Evolutionary conservation across 257 asterid species (phyloP).

Genomic region (Capsicum baccatum): DNA sequence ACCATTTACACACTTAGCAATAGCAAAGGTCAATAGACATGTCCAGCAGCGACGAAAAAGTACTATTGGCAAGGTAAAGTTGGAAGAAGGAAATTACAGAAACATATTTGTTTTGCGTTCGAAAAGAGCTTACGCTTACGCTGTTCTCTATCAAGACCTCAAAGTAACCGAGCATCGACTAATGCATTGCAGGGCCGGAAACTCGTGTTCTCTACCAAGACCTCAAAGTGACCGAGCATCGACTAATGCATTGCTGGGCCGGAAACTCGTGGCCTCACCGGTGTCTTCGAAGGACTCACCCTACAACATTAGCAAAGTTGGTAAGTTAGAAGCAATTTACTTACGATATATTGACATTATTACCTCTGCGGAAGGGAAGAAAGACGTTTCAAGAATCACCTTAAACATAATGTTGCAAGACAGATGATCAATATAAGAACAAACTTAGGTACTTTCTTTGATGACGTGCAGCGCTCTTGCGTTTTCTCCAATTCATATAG

Average conservation of each 20-base stretch:
- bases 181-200: conserved; percentile 54
- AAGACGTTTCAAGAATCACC: not conserved
- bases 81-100: not conserved
- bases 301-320: conserved; percentile 41
- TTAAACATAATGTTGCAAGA: not conserved
- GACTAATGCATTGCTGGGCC: conserved; percentile 51
- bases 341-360: not conserved
- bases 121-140: conserved; percentile 44
- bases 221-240: conserved; percentile 24
- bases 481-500: not conserved
- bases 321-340: not conserved
- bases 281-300: conserved; percentile 99
- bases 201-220: conserved; percentile 23
- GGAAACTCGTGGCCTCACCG: conserved; percentile 77
- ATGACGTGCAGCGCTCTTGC: not conserved
- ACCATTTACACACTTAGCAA: conserved; percentile 19
- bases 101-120: conserved; percentile 27
- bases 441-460: not conserved
- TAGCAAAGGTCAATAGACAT: conserved; percentile 24
- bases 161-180: conserved; percentile 29
- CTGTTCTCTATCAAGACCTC: conserved; percentile 29
- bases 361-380: not conserved
- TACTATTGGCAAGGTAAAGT: not conserved
- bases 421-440: not conserved
- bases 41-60: not conserved